Evolutionary conservation across 208 protist species (phyloP).

Genomic region (Phytomonas sp.): DNA sequence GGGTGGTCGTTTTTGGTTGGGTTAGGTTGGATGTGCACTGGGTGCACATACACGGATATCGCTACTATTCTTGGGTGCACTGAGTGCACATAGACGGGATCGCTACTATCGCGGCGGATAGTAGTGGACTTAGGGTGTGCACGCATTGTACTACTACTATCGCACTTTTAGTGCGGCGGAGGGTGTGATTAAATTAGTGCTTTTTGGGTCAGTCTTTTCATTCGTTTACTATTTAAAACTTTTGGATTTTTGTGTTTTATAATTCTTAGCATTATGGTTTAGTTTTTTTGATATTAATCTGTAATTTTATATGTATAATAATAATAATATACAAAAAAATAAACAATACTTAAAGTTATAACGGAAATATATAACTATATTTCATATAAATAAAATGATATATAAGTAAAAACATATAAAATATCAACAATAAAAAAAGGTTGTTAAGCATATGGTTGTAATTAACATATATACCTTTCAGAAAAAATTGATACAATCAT

Average conservation of each 20-base stretch:
- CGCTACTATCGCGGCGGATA: slow-evolving; percentile 7
- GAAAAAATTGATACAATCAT: slow-evolving; percentile 68
- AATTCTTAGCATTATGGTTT: slow-evolving; percentile 11
- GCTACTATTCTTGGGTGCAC: no score
- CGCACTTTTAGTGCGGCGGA: slow-evolving; percentile 4
- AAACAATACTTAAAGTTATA: slow-evolving; percentile 85
- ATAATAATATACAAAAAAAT: slow-evolving; percentile 73
- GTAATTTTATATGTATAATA: slow-evolving; percentile 54
- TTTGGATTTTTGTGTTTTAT: slow-evolving; percentile 12
- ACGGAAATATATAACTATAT: slow-evolving; percentile 86
- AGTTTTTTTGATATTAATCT: slow-evolving; percentile 14
- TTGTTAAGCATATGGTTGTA: slow-evolving; percentile 32
- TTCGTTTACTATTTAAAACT: slow-evolving; percentile 7
- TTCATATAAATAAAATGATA: slow-evolving; percentile 70
- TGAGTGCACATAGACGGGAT: slow-evolving; percentile 5
- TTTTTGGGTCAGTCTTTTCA: background rate
- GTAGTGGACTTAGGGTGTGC: slow-evolving; percentile 6
- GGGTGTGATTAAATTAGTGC: background rate
- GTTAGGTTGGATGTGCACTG: no score
- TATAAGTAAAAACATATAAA: slow-evolving; percentile 70
- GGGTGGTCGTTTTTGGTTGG: no score
- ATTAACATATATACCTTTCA: slow-evolving; percentile 46
- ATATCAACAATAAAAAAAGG: slow-evolving; percentile 70
- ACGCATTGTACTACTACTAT: background rate
- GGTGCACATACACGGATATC: no score